Base-by-base conservation (phyloP, 1,139 yeast species). In the Trichomonascaceae sp. region DNA sequence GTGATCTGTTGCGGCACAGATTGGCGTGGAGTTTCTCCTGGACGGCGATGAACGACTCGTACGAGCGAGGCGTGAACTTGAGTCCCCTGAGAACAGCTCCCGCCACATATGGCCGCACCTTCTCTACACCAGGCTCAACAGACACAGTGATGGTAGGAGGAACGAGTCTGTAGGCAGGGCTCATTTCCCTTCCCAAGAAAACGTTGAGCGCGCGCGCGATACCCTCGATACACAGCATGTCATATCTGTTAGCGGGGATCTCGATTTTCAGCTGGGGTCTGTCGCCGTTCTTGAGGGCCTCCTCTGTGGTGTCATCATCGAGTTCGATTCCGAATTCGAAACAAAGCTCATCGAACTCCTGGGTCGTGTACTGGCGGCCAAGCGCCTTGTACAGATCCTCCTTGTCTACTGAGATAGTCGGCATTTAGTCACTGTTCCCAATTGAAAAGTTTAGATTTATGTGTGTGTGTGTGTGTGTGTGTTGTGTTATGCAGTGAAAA, bases 191-290 rank as follows among this genome's bases (percentile, higher is more conserved):
- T 26, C 92, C 94, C 50, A 87, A 67, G 55, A 82, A 92, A 56
- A 85, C 93, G 52, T 85, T 85, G 54, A 92, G 67, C 1, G 97
- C 92, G 54, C 85, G 93, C 1, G 96, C 84, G 58, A 92, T 87
- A 53, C 99, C 99, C 61, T 92, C 99, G 45, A 85, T 79, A 65
- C 98, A 92, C 47, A 92, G 74, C 89, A 92, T 76, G 57, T 89
- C 99, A 54, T 89, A 92, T 64, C 98, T 55, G 64, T 92, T 92
- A 43, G 99, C 99, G 37, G 96, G 97, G 45, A 92, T 77, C 59
- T 92, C 99, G 52, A 92, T 85, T 64, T 92, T 92, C 51, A 84
- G 69, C 60, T 87, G 93, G 16, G 99, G 96, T 58, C 97, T 82
- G 62, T 87, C 96, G 41, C 74, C 77, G 31, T 43, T 44, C 71